Percentiles rank a stretch among this genome's conserved stretches.
These are phyloP conservation scores for Trifolium pratense DNA, from an alignment of 306 rosid species.

Conservation along the genomic window DNA sequence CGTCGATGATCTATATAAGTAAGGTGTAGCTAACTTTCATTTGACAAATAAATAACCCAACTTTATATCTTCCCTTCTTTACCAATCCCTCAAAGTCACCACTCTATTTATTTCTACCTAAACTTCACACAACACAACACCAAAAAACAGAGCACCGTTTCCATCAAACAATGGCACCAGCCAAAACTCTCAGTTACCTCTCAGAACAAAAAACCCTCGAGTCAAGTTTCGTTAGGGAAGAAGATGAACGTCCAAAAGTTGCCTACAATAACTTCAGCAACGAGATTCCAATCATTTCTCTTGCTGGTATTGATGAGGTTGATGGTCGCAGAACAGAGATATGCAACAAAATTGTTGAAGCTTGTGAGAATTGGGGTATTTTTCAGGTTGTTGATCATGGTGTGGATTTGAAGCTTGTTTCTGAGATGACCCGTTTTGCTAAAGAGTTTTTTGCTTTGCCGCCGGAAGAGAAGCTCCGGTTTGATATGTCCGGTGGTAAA, in stretches of 20 bases:
- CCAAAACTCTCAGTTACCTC: slow-evolving; percentile 62
- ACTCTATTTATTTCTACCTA: neutral
- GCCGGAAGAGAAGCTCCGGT: slow-evolving; percentile 80
- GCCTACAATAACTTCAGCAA: slow-evolving; percentile 78
- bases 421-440: slow-evolving; percentile 71
- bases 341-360: slow-evolving; percentile 66
- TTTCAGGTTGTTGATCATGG: slow-evolving; percentile 91
- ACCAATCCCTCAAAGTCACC: neutral
- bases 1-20: neutral
- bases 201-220: slow-evolving; percentile 62
- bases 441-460: slow-evolving; percentile 73
- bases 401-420: slow-evolving; percentile 53
- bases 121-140: neutral
- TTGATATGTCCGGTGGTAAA: slow-evolving; percentile 90
- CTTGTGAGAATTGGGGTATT: slow-evolving; percentile 91
- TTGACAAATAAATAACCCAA: neutral
- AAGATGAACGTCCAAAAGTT: slow-evolving; percentile 85
- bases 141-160: neutral
- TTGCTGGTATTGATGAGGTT: slow-evolving; percentile 64
- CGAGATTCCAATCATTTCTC: slow-evolving; percentile 81
- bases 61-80: slow-evolving; percentile 6
- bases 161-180: slow-evolving; percentile 37
- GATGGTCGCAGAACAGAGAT: slow-evolving; percentile 57
- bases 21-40: neutral
- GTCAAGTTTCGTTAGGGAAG: slow-evolving; percentile 68